Percentiles rank a stretch among this genome's conserved stretches.
These are phyloP conservation scores for Quercus suber DNA, from an alignment of 306 rosid species.

Conservation along the genomic window DNA sequence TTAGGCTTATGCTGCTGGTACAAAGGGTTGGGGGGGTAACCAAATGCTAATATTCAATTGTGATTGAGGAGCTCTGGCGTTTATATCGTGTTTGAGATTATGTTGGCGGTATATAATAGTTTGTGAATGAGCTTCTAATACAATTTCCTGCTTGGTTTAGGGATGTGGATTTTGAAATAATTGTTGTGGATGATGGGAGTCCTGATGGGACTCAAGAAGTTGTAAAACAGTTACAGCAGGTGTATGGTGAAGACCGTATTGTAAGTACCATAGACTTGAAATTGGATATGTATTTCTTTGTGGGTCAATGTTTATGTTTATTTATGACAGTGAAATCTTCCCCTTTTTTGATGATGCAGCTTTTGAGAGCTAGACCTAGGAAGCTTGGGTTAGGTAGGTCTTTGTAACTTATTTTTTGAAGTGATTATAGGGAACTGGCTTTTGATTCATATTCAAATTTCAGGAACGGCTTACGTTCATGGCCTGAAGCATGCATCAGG, in stretches of 20 bases:
- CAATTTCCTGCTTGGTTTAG: conserved; percentile 30
- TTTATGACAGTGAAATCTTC: not conserved
- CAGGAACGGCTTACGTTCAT: conserved; percentile 95
- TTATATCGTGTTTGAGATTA: not conserved
- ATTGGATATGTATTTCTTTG: not conserved
- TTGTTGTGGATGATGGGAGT: conserved; percentile 93
- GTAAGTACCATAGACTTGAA: conserved; percentile 42
- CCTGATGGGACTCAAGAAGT: conserved; percentile 96
- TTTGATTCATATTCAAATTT: conserved; percentile 31
- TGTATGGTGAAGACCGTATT: conserved; percentile 85
- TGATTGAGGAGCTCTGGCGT: not conserved
- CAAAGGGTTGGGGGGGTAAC: too few relatives aligned
- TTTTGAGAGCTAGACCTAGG: conserved; percentile 82
- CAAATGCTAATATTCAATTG: too few relatives aligned
- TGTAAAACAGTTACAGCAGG: conserved; percentile 73
- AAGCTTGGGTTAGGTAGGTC: conserved; percentile 87
- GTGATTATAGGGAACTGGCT: conserved; percentile 7
- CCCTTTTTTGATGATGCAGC: conserved; percentile 39
- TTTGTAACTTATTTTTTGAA: not conserved
- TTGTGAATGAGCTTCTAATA: not conserved
- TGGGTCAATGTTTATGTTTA: not conserved
- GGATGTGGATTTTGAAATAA: conserved; percentile 83
- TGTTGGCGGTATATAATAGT: not conserved
- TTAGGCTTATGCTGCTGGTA: too few relatives aligned
- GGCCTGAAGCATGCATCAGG: conserved; percentile 96